Evolutionary conservation across 441 rosid species (phyloP).

Genomic region (Gossypium gossypioides): DNA sequence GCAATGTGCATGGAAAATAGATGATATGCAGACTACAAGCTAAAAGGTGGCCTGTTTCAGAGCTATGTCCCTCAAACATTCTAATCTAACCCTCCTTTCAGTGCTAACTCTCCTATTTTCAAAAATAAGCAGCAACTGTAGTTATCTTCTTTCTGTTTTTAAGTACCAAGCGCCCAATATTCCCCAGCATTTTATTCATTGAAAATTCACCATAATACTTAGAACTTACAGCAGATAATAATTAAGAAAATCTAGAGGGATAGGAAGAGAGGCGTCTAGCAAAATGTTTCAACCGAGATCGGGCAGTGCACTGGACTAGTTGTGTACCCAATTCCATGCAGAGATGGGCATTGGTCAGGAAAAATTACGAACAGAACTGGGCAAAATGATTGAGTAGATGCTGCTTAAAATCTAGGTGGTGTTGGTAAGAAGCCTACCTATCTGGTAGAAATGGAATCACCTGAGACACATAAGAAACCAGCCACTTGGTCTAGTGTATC

Average conservation of each 20-base stretch:
- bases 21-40: not conserved
- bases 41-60: not conserved
- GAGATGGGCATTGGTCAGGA: not conserved
- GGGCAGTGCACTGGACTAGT: not conserved
- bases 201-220: not conserved
- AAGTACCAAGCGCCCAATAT: not conserved
- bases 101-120: not conserved
- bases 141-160: not conserved
- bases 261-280: not conserved
- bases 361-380: not conserved
- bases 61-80: not conserved
- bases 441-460: not conserved
- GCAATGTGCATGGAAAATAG: constrained; percentile 1
- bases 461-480: not conserved
- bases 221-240: not conserved
- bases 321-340: not conserved
- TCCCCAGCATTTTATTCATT: not conserved
- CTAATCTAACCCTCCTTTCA: not conserved
- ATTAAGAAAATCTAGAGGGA: not conserved
- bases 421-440: not conserved
- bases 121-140: not conserved
- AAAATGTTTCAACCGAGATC: not conserved
- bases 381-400: not conserved
- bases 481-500: not conserved
- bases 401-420: not conserved